These are phyloP conservation scores for Rhizophora apiculata DNA, from an alignment of 345 rosid genomes.

Conservation along the genomic window DNA sequence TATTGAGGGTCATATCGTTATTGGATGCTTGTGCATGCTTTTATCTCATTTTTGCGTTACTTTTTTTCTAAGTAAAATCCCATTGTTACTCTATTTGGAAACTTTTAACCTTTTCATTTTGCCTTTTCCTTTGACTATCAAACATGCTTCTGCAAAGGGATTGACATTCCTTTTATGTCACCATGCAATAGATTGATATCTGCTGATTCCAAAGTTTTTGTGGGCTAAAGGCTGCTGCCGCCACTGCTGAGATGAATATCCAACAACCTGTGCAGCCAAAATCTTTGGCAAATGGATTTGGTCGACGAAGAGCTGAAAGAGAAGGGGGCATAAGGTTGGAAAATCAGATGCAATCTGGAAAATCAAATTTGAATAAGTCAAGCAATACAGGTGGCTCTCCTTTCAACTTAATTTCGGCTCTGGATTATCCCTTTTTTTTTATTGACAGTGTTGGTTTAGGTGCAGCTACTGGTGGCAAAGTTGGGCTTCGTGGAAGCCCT, in stretches of 20 bases:
- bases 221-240: constrained; percentile 7
- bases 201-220: constrained; percentile 1
- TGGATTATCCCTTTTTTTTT: constrained; percentile 8
- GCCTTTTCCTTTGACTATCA: not conserved
- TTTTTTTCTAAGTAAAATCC: not conserved
- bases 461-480: constrained; percentile 39
- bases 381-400: constrained; percentile 43
- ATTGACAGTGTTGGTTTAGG: constrained; percentile 23
- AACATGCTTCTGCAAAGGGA: not conserved
- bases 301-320: constrained; percentile 56
- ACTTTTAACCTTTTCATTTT: not conserved
- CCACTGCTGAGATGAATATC: constrained; percentile 31
- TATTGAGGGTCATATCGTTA: not conserved
- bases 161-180: not conserved
- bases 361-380: constrained; percentile 40
- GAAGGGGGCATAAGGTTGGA: constrained; percentile 54
- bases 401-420: constrained; percentile 9
- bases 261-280: constrained; percentile 51
- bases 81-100: too few relatives aligned
- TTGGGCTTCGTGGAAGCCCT: constrained; percentile 46
- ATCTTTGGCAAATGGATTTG: constrained; percentile 61
- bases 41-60: too few relatives aligned
- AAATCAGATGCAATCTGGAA: constrained; percentile 53
- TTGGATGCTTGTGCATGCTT: not conserved
- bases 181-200: not conserved